A percentile compares a stretch with the other conserved stretches of the same genome.
Conservation (phyloP, 2,329 filamentous ascomycete genomes). For the Sclerotinia sclerotiorum region DNA sequence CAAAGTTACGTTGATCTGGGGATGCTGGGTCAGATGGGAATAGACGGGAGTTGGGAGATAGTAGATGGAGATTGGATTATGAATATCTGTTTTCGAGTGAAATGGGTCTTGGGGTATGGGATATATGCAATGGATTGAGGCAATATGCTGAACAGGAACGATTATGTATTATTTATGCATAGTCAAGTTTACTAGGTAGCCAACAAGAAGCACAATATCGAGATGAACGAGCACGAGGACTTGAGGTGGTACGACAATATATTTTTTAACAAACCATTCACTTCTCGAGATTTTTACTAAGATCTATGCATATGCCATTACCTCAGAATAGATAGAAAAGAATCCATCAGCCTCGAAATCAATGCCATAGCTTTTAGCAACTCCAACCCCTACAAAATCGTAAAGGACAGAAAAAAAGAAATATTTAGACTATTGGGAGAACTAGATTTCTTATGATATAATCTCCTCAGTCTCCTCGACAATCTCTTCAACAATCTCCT, state of each 20-base stretch:
- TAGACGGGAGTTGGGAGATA: no score
- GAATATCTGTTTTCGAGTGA: no score
- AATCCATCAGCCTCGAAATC: conserved; percentile 20
- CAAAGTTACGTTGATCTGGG: no score
- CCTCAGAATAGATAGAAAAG: conserved; percentile 11
- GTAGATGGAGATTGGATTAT: no score
- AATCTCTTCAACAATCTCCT: conserved; percentile 82
- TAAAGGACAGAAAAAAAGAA: conserved; percentile 20
- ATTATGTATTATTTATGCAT: not conserved
- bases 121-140: no score
- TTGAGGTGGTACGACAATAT: not conserved
- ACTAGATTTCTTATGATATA: conserved; percentile 27
- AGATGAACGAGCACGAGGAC: not conserved
- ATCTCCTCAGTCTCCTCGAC: conserved; percentile 84
- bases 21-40: no score
- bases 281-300: conserved; percentile 18
- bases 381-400: conserved; percentile 23
- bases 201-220: not conserved
- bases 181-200: not conserved
- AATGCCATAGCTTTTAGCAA: conserved; percentile 24
- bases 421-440: not conserved
- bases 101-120: no score
- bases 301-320: conserved; percentile 24
- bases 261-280: not conserved
- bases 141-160: not conserved